Conservation (phyloP, 129 eudicot genomes). For the Calendula officinalis region DNA sequence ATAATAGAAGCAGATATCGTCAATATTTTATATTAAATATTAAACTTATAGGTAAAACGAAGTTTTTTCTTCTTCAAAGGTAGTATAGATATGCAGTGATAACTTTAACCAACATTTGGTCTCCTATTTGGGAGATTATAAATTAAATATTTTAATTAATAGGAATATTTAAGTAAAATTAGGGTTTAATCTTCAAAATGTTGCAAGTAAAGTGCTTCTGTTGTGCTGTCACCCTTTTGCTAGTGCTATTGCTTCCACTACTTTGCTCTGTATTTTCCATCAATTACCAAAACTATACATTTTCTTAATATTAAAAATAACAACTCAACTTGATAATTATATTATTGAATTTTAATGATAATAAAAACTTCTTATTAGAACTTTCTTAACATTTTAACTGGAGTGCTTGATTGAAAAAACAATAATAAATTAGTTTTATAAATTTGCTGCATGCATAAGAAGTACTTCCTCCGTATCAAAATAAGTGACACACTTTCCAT, state of each 20-base stretch:
- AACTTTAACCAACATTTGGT: constrained; percentile 27
- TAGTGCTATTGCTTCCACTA: constrained; percentile 39
- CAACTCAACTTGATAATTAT: not conserved
- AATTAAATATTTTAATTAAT: constrained; percentile 12
- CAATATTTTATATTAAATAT: not conserved
- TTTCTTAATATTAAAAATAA: not conserved
- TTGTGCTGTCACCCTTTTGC: constrained; percentile 37
- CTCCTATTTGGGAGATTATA: constrained; percentile 26
- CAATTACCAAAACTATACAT: not conserved
- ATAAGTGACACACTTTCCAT: too few relatives aligned
- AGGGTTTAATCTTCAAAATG: constrained; percentile 17
- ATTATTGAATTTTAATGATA: too few relatives aligned
- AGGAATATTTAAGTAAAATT: not conserved
- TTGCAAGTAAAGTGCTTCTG: constrained; percentile 26
- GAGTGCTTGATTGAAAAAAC: not conserved
- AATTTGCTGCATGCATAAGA: not conserved
- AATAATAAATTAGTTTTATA: not conserved
- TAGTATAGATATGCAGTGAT: not conserved
- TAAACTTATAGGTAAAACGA: not conserved
- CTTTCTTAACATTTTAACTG: not conserved
- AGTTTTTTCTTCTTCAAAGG: not conserved
- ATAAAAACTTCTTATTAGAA: too few relatives aligned
- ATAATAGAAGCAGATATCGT: not conserved
- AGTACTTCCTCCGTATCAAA: too few relatives aligned
- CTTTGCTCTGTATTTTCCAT: constrained; percentile 16